phyloP scores from a whole-genome alignment of 164 flowering plant species.

The Platanus orientalis region DNA sequence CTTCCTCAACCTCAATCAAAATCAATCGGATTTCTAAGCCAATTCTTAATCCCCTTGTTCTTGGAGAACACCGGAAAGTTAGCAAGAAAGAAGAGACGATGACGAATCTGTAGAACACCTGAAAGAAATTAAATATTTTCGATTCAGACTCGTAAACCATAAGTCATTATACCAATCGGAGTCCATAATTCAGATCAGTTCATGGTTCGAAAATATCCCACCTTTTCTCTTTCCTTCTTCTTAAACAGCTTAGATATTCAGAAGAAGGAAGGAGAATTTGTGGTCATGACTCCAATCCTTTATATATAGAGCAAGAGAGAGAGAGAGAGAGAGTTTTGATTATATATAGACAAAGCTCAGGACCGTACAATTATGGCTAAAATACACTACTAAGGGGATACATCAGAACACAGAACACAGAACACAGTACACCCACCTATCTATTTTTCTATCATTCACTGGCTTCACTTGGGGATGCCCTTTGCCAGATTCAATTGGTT shows the following conservation, averaged over 20 bases:
- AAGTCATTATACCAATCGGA: not conserved
- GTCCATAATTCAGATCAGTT: conserved; percentile 1
- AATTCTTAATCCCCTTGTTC: not conserved
- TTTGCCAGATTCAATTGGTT: conserved; percentile 57
- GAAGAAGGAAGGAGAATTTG: conserved; percentile 4
- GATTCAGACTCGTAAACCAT: not conserved
- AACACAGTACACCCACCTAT: conserved; percentile 9
- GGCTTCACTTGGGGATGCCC: conserved; percentile 13
- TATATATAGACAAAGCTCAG: conserved; percentile 23
- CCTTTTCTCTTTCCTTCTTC: not conserved
- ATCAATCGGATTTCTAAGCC: not conserved
- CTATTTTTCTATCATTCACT: conserved; percentile 17
- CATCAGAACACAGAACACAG: conserved; percentile 9
- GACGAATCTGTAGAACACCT: conserved; percentile 6
- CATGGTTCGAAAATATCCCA: not conserved
- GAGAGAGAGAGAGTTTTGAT: conserved; percentile 15
- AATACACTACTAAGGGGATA: conserved; percentile 10
- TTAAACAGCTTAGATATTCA: not conserved
- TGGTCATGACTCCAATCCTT: conserved; percentile 4
- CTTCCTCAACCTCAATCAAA: conserved; percentile 8
- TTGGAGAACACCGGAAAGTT: conserved; percentile 23
- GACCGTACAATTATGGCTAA: conserved; percentile 9
- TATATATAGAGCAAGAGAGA: conserved; percentile 16
- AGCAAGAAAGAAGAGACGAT: conserved; percentile 8
- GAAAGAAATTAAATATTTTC: conserved; percentile 1